Evolutionary conservation across 2,329 filamentous ascomycete species (phyloP).

Genomic region (Paraphaeosphaeria minitans): DNA sequence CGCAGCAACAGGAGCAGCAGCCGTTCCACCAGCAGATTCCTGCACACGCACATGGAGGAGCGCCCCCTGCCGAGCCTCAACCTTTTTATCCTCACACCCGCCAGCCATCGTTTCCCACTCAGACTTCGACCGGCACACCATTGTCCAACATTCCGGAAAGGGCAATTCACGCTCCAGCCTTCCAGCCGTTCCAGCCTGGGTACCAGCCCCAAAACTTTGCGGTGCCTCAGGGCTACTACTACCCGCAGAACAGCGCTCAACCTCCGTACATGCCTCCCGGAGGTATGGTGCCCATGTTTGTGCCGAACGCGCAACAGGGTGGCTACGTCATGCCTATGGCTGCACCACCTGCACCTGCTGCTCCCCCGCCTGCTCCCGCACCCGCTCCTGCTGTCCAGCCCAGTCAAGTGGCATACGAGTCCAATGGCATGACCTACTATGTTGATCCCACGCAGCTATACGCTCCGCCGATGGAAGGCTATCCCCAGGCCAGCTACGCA

Average conservation of each 20-base stretch:
- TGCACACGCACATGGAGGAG: slow-evolving; percentile 66
- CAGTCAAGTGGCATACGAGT: slow-evolving; percentile 77
- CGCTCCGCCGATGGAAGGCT: slow-evolving; percentile 49
- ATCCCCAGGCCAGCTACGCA: slow-evolving; percentile 56
- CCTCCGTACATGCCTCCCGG: slow-evolving; percentile 53
- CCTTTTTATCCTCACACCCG: slow-evolving; percentile 67
- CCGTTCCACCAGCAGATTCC: slow-evolving; percentile 97
- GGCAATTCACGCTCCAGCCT: slow-evolving; percentile 86
- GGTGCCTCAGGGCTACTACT: slow-evolving; percentile 65
- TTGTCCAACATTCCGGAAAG: slow-evolving; percentile 91
- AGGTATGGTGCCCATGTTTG: slow-evolving; percentile 60
- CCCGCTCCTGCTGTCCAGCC: slow-evolving; percentile 48
- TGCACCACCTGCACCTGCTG: slow-evolving; percentile 34
- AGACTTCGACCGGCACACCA: slow-evolving; percentile 76
- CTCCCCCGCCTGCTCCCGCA: slow-evolving; percentile 25
- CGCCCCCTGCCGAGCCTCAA: slow-evolving; percentile 53
- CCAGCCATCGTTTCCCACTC: slow-evolving; percentile 71
- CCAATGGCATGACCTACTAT: slow-evolving; percentile 96
- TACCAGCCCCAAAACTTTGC: slow-evolving; percentile 54
- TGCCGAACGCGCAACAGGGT: slow-evolving; percentile 60
- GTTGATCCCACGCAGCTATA: slow-evolving; percentile 77
- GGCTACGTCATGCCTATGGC: slow-evolving; percentile 49
- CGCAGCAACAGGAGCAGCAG: slow-evolving; percentile 72
- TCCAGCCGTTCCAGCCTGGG: slow-evolving; percentile 69
- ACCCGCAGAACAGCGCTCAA: slow-evolving; percentile 51